These are phyloP conservation scores for Alternaria burnsii DNA, from an alignment of 2,329 filamentous ascomycete species.

Conservation along the genomic window DNA sequence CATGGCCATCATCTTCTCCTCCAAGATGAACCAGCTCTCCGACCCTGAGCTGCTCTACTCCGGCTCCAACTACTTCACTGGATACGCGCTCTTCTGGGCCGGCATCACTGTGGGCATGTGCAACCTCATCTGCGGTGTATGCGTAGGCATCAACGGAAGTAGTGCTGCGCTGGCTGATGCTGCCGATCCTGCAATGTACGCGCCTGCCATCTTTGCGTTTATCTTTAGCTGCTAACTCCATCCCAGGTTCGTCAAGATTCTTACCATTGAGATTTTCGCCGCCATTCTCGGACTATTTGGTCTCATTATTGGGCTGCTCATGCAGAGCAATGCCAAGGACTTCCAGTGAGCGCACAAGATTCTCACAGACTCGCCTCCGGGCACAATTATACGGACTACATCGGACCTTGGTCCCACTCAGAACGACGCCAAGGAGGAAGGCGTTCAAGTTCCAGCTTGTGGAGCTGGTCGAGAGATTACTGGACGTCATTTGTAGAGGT, in stretches of 20 bases:
- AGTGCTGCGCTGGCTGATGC: constrained; percentile 96
- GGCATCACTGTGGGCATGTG: constrained; percentile 94
- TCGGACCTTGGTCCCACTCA: constrained; percentile 3
- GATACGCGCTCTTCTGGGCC: constrained; percentile 95
- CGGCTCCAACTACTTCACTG: constrained; percentile 87
- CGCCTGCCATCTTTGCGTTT: constrained; percentile 22
- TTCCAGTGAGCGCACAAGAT: constrained; percentile 60
- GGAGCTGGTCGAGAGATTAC: constrained; percentile 12
- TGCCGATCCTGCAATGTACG: constrained; percentile 87
- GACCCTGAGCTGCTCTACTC: constrained; percentile 74
- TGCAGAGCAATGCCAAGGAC: constrained; percentile 82
- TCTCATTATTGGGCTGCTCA: constrained; percentile 89
- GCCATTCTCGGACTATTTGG: constrained; percentile 96
- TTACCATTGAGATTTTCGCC: constrained; percentile 99
- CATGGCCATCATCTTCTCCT: constrained; percentile 98
- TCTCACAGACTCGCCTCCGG: neutral
- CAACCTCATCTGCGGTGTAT: constrained; percentile 94
- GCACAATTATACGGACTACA: neutral
- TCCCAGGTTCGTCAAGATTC: constrained; percentile 91
- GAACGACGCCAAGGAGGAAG: constrained; percentile 8
- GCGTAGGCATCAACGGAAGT: constrained; percentile 97
- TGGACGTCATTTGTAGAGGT: constrained; percentile 15
- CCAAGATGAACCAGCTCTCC: constrained; percentile 77
- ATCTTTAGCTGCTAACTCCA: constrained; percentile 13
- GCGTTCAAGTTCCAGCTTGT: constrained; percentile 22